Base-by-base conservation (phyloP, 192 early-diverging fungal species). In the Coemansia sp. region DNA sequence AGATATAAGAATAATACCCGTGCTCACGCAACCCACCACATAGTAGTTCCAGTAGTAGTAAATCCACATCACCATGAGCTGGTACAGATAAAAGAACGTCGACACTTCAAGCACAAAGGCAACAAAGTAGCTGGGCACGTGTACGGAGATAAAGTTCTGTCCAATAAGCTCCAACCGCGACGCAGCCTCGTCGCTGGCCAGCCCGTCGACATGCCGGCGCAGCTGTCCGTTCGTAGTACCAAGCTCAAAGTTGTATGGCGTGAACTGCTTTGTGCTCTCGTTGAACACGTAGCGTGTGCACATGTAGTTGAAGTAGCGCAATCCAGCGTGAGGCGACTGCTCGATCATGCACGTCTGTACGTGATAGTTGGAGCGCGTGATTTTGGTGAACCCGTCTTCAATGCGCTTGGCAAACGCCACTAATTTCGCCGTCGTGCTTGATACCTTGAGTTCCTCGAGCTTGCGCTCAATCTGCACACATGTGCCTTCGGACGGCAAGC, bases 201-300 rank as follows among this genome's bases (percentile, higher is more conserved):
- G 65, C 0, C 92, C 92, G 35, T 43, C 55, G 19, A 73, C 55
- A 37, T 70, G 73, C n/a, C 49, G 50, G 21, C 75, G 80, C 29
- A 89, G 70, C 41, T 71, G 52, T 17, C 54, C 61, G 51, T 91
- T 77, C 35, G 85, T 88, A n/a, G 70, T 65, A 25, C 89, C 91
- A 38, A 92, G 74, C 7, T 71, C 59, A 55, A 85, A 87, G 35
- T 72, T 59, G 70, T 83, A 82, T 35, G 87, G 85, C 43, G 81
- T 84, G 70, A 90, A 92, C 6, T 27, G 21, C 35, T 61, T 69
- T 9, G 70, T 53, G 15, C 63, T 61, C 8, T 75, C 60, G 54
- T 86, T 82, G 60, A 84, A 86, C 22, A 92, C 86, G 60, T 93
- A 93, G 27, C 91, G 86, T 27, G 90, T 87, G 74, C 89, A 91